Conservation (phyloP, 148 eudicot genomes). For the Rhododendron kiyosumense region DNA sequence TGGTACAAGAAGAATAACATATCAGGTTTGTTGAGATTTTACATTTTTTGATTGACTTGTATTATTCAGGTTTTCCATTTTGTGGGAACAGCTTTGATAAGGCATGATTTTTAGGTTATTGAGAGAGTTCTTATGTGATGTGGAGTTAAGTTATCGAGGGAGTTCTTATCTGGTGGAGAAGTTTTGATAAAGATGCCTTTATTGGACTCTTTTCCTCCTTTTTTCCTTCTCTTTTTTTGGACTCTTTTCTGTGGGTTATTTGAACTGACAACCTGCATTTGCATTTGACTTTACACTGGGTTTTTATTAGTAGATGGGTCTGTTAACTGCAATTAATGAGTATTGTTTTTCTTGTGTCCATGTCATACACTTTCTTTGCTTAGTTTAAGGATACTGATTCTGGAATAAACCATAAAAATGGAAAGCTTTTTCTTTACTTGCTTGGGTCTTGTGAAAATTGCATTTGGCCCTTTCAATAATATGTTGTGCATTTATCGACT, state of each 20-base stretch:
- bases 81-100: not conserved
- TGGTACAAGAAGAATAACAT: not conserved
- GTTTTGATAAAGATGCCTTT: not conserved
- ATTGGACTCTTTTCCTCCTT: not conserved
- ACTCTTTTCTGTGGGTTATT: not conserved
- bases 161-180: not conserved
- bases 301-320: not conserved
- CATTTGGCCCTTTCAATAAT: not conserved
- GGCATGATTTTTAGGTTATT: not conserved
- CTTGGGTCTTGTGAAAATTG: not conserved
- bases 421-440: not conserved
- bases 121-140: not conserved
- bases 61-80: not conserved
- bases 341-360: not conserved
- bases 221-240: not conserved
- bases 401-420: not conserved
- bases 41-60: not conserved
- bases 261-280: not conserved
- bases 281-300: not conserved
- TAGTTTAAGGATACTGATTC: not conserved
- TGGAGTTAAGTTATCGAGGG: not conserved
- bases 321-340: not conserved
- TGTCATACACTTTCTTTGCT: not conserved
- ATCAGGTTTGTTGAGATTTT: not conserved
- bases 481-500: not conserved